Conservation (phyloP, 2,329 filamentous ascomycete genomes). For the Bertia moriformis region DNA sequence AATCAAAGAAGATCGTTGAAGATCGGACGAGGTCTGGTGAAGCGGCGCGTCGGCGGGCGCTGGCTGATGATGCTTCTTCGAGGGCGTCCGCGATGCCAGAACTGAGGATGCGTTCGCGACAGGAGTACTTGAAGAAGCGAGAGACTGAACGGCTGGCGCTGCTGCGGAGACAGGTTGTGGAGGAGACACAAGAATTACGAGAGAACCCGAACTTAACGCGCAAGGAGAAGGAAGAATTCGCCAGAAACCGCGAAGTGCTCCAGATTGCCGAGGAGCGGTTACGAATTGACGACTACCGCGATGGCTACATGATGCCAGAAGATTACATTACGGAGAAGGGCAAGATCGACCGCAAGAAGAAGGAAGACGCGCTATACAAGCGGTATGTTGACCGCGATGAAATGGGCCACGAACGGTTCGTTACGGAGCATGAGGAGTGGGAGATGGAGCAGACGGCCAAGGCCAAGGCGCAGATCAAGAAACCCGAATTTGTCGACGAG, state of each 20-base stretch:
- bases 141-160: constrained; percentile 74
- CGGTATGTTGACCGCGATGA: constrained; percentile 80
- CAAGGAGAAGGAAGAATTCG: constrained; percentile 74
- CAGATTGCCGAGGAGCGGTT: constrained; percentile 71
- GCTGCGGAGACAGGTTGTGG: constrained; percentile 76
- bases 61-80: constrained; percentile 54
- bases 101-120: constrained; percentile 68
- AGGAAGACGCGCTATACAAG: constrained; percentile 79
- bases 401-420: constrained; percentile 72
- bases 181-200: constrained; percentile 69
- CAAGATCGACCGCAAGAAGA: constrained; percentile 73
- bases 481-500: constrained; percentile 60
- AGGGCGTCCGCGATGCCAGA: constrained; percentile 64
- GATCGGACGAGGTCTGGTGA: constrained; percentile 39
- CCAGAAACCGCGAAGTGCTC: constrained; percentile 70
- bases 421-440: constrained; percentile 94
- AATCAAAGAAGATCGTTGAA: constrained; percentile 54
- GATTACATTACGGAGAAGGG: constrained; percentile 91
- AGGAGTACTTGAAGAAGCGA: constrained; percentile 86
- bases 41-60: constrained; percentile 41
- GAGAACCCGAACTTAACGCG: constrained; percentile 64
- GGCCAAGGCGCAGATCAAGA: constrained; percentile 71
- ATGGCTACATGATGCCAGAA: constrained; percentile 85
- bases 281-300: constrained; percentile 76
- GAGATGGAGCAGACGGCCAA: constrained; percentile 78